Base-by-base conservation (phyloP, 768 basidiomycete genomes). In the Lactarius deliciosus region DNA sequence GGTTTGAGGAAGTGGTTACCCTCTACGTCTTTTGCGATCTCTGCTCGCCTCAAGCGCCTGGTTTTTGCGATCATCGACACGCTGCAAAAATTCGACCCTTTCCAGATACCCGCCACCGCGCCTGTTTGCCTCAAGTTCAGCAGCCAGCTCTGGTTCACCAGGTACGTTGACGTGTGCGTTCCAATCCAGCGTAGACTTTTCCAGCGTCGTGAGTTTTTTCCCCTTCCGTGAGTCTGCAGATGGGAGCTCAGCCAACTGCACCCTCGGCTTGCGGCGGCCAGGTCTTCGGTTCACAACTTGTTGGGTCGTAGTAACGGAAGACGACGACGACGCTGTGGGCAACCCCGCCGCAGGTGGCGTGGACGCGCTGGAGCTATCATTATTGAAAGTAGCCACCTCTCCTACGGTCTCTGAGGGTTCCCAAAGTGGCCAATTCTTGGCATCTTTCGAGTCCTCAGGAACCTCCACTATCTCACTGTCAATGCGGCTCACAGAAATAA, bases 181-280 rank as follows among this genome's bases (percentile, higher is more conserved):
- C 93, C 93, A 95, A 73, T 95, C 93, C 84, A 95, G 86, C 15
- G 89, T 86, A 0, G 90, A 92, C 75, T 94, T 94, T 68, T 93
- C 91, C 16, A 95, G 80, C 30, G 91, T 94, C 28, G 89, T 86
- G 9, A 95, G 80, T 76, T 90, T 94, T 74, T 89, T 91, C 2
- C 86, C 79, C 72, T 88, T 91, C 43, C 76, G 78, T 0, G 80
- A 66, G 9, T 79, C 72, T 43, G 76, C 68, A 15, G 78, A 78
- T 0, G 89, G 89, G 38, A 89, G 74, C 16, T 83, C 76, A 0
- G 83, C 80, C 8, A 92, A 80, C 2, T 79, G 75, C 0, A 80
- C 81, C 72, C 86, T 88, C 1, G 89, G 77, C 72, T 87, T 91
- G 22, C 89, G 86, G 15, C 89, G 87, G 0, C 88, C 87, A 2